phyloP scores from a whole-genome alignment of 2,329 filamentous ascomycete genomes.

The Pyrenophora graminea region DNA sequence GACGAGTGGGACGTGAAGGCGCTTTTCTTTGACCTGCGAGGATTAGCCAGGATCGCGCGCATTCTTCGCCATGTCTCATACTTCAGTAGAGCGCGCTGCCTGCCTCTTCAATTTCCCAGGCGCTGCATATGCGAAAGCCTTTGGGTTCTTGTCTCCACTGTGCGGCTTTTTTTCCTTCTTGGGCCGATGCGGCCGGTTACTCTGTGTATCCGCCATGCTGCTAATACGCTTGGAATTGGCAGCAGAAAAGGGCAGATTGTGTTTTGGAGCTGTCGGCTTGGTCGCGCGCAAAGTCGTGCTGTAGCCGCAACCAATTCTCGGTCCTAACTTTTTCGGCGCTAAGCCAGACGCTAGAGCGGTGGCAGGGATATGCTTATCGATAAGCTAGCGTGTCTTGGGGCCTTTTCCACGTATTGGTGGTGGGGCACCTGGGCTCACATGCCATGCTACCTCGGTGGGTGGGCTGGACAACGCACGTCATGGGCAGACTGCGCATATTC shows the following conservation, averaged over 20 bases:
- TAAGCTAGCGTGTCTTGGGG: constrained; percentile 21
- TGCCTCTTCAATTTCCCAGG: constrained; percentile 80
- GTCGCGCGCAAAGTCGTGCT: constrained; percentile 12
- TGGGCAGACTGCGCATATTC: constrained; percentile 27
- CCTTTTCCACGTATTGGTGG: constrained; percentile 10
- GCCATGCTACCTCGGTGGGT: not conserved
- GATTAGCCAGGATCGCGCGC: constrained; percentile 11
- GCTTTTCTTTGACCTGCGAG: constrained; percentile 84
- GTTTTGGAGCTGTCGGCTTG: not conserved
- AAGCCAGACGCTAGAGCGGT: constrained; percentile 30
- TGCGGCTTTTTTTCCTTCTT: constrained; percentile 86
- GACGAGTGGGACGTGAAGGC: constrained; percentile 93
- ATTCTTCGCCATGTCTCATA: constrained; percentile 40
- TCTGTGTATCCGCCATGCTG: constrained; percentile 66
- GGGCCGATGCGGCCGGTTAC: constrained; percentile 82
- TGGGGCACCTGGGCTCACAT: constrained; percentile 17
- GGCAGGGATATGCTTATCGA: constrained; percentile 42
- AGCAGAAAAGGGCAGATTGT: too few species aligned
- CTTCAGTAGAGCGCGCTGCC: constrained; percentile 73
- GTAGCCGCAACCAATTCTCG: constrained; percentile 15
- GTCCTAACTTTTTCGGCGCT: constrained; percentile 35
- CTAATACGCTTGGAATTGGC: not conserved
- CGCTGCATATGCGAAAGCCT: constrained; percentile 84
- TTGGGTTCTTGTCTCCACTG: constrained; percentile 75
- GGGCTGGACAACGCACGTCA: constrained; percentile 26